Conservation (phyloP, 495 filamentous ascomycete species). For the Trichoderma erinaceum region DNA sequence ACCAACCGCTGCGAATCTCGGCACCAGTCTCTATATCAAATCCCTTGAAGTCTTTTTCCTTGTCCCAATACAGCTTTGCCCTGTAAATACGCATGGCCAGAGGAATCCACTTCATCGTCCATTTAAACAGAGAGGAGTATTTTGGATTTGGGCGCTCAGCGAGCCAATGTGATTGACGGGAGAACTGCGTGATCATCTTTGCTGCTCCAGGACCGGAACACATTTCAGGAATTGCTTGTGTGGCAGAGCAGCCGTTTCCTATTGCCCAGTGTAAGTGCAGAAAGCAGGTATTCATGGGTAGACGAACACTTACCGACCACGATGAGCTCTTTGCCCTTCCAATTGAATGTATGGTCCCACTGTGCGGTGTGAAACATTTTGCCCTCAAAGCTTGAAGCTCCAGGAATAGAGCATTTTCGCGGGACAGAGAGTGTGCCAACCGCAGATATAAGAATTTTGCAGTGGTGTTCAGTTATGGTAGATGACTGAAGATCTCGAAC, state of each 20-base stretch:
- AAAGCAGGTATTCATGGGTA: no score
- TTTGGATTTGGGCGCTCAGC: slow-evolving; percentile 31
- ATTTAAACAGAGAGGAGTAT: slow-evolving; percentile 18
- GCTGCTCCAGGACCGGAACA: slow-evolving; percentile 30
- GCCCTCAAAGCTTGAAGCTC: slow-evolving; percentile 40
- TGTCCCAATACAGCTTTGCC: slow-evolving; percentile 9
- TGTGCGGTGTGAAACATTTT: slow-evolving; percentile 48
- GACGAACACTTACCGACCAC: slow-evolving; percentile 34
- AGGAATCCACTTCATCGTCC: slow-evolving; percentile 23
- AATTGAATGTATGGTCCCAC: slow-evolving; percentile 46
- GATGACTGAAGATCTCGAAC: slow-evolving; percentile 31
- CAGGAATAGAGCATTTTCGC: slow-evolving; percentile 34
- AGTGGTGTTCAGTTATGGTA: slow-evolving; percentile 26
- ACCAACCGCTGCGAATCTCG: slow-evolving; percentile 30
- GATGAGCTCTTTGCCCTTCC: slow-evolving; percentile 45
- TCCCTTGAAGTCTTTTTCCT: slow-evolving; percentile 33
- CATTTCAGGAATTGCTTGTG: slow-evolving; percentile 39
- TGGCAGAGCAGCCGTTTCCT: slow-evolving; percentile 39
- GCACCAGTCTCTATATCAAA: slow-evolving; percentile 29
- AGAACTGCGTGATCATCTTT: slow-evolving; percentile 56
- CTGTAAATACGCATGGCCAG: slow-evolving; percentile 24
- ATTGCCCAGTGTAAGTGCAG: not conserved
- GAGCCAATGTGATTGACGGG: slow-evolving; percentile 60
- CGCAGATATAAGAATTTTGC: slow-evolving; percentile 52
- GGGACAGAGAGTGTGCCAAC: slow-evolving; percentile 49